Evolutionary conservation across 768 basidiomycete genomes (phyloP).

Genomic region (Xerocomellus intermedius): DNA sequence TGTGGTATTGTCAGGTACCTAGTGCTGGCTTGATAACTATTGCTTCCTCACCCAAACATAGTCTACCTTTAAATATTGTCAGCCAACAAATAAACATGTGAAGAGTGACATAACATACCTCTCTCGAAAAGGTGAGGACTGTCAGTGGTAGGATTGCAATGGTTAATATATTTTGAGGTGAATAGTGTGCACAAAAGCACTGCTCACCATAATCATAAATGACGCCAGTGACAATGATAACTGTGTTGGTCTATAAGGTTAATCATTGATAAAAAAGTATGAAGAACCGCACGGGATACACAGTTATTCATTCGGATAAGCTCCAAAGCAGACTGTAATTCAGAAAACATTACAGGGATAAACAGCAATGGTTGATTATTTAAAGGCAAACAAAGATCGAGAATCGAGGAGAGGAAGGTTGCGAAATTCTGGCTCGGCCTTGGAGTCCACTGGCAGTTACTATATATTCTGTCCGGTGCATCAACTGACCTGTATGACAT

Average conservation of each 20-base stretch:
- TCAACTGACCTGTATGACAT: too few species aligned
- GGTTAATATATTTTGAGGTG: not conserved
- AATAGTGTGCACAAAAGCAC: too few species aligned
- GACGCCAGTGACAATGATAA: not conserved
- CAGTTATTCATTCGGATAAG: not conserved
- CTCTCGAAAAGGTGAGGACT: conserved; percentile 9
- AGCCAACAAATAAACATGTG: not conserved
- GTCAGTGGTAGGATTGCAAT: not conserved
- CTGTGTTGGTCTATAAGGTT: not conserved
- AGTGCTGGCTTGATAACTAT: not conserved
- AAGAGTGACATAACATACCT: not conserved
- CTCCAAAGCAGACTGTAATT: not conserved
- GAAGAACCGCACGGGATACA: not conserved
- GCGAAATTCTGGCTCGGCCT: too few species aligned
- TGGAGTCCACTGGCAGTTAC: not conserved
- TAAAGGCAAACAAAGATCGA: not conserved
- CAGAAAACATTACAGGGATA: not conserved
- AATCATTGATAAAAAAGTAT: not conserved
- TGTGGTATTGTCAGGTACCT: not conserved
- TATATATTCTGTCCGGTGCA: too few species aligned
- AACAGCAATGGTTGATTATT: not conserved
- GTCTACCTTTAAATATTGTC: not conserved
- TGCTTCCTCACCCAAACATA: conserved; percentile 3
- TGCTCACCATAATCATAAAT: not conserved
- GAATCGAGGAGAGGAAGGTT: not conserved